Conservation (phyloP, 1,284 basidiomycete genomes). For the Microbotryomycetes sp. region DNA sequence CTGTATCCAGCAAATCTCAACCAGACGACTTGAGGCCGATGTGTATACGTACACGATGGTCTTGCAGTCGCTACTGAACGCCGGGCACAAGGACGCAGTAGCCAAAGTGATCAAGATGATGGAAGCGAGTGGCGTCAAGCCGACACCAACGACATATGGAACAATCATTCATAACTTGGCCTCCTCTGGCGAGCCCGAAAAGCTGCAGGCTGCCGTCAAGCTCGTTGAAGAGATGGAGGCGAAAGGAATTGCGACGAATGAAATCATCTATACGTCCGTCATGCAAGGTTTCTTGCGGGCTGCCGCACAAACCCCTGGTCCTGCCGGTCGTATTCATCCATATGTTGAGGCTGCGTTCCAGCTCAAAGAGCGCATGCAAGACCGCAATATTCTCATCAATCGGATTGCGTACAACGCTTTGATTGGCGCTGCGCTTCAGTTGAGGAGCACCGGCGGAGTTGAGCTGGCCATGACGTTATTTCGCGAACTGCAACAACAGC, state of each 20-base stretch:
- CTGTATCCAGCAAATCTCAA: slow-evolving; percentile 13
- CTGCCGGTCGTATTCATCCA: slow-evolving; percentile 7
- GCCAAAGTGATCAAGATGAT: slow-evolving; percentile 23
- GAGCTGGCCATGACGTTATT: slow-evolving; percentile 13
- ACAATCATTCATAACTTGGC: slow-evolving; percentile 21
- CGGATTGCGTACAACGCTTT: slow-evolving; percentile 30
- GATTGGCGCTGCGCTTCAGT: slow-evolving; percentile 13
- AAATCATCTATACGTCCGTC: slow-evolving; percentile 29
- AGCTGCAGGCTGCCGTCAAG: slow-evolving; percentile 23
- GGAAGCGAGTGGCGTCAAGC: slow-evolving; percentile 19
- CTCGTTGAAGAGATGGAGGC: slow-evolving; percentile 30
- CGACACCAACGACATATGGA: slow-evolving; percentile 25
- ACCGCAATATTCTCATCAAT: slow-evolving; percentile 16
- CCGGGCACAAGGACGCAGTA: slow-evolving; percentile 20
- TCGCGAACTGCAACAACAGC: slow-evolving; percentile 7
- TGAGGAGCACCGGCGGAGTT: slow-evolving; percentile 7
- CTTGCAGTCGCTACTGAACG: slow-evolving; percentile 21
- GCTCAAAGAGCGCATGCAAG: slow-evolving; percentile 23
- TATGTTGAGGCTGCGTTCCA: slow-evolving; percentile 18
- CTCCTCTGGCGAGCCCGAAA: slow-evolving; percentile 8
- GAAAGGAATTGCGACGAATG: slow-evolving; percentile 15
- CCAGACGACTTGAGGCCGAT: slow-evolving; percentile 19
- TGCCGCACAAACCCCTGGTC: slow-evolving; percentile 1
- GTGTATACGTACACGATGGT: slow-evolving; percentile 29
- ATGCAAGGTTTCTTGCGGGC: slow-evolving; percentile 28